These are phyloP conservation scores for Suaeda aralocaspica DNA, from an alignment of 148 eudicot genomes.

Conservation along the genomic window DNA sequence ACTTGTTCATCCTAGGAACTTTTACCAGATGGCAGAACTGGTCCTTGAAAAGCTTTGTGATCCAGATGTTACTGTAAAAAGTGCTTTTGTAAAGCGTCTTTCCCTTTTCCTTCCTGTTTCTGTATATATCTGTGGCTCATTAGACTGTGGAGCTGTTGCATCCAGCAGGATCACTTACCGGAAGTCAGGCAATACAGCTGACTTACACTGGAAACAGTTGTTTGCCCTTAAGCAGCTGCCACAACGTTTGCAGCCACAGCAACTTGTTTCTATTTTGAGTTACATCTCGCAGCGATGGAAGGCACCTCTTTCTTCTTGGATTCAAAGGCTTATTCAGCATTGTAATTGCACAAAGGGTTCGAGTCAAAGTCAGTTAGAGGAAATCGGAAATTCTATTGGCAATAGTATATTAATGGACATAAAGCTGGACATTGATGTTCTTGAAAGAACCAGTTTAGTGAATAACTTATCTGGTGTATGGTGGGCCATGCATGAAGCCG, in stretches of 20 bases:
- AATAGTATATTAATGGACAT: constrained; percentile 55
- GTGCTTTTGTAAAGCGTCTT: constrained; percentile 58
- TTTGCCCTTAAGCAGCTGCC: constrained; percentile 91
- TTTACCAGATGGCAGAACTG: constrained; percentile 48
- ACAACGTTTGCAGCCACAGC: constrained; percentile 80
- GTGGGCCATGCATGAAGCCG: constrained; percentile 98
- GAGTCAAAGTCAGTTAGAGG: constrained; percentile 48
- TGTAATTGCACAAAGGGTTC: constrained; percentile 52
- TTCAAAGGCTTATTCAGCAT: constrained; percentile 70
- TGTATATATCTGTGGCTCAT: constrained; percentile 55
- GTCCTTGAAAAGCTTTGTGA: constrained; percentile 85
- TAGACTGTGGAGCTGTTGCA: constrained; percentile 38
- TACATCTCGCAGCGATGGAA: constrained; percentile 97
- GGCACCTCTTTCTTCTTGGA: constrained; percentile 95
- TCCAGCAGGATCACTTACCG: constrained; percentile 28
- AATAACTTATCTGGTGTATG: constrained; percentile 86
- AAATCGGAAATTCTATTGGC: constrained; percentile 35
- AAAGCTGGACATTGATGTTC: constrained; percentile 53
- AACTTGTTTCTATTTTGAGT: constrained; percentile 87
- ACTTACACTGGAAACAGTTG: constrained; percentile 73
- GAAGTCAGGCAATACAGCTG: constrained; percentile 34
- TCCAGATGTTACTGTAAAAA: constrained; percentile 55
- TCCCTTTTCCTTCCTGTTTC: constrained; percentile 66
- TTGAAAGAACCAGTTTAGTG: constrained; percentile 56
- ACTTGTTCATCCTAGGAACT: constrained; percentile 57